Conservation (phyloP, 768 basidiomycete species). For the Steccherinum ochraceum region DNA sequence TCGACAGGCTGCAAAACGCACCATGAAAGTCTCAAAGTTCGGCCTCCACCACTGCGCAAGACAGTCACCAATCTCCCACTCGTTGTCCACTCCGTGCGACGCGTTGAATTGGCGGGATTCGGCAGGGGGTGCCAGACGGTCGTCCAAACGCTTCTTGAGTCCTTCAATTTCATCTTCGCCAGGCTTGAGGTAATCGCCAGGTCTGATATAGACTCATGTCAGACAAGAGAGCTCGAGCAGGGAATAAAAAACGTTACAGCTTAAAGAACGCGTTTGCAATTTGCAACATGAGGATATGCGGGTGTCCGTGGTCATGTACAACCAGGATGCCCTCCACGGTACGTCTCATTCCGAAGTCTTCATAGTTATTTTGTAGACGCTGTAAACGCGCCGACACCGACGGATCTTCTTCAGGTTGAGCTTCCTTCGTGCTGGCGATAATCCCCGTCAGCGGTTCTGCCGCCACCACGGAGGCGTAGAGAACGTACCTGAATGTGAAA, state of each 20-base stretch:
- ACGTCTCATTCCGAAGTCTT: conserved; percentile 93
- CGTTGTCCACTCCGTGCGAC: conserved; percentile 72
- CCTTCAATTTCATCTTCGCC: conserved; percentile 92
- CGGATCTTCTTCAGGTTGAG: conserved; percentile 96
- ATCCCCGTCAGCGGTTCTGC: neutral
- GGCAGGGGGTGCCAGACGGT: conserved; percentile 76
- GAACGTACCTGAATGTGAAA: conserved; percentile 78
- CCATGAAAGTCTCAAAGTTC: conserved; percentile 99
- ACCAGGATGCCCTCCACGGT: conserved; percentile 89
- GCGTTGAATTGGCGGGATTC: conserved; percentile 71
- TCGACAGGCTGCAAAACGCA: conserved; percentile 31
- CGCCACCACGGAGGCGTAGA: neutral
- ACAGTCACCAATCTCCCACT: conserved; percentile 96
- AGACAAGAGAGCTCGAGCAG: neutral
- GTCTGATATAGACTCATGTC: conserved; percentile 37
- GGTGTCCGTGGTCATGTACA: conserved; percentile 95
- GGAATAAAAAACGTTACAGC: conserved; percentile 63
- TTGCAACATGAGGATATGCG: conserved; percentile 96
- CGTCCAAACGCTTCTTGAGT: conserved; percentile 82
- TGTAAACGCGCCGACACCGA: conserved; percentile 92
- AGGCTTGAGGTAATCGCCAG: conserved; percentile 97
- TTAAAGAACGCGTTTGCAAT: conserved; percentile 99
- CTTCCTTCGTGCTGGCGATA: conserved; percentile 76
- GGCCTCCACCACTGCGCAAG: conserved; percentile 99
- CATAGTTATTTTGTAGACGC: conserved; percentile 93